Evolutionary conservation across 352 stramenopile species (phyloP), one percentile per base, ranked within the genome.

Genomic region (Phytophthora palmivora): DNA sequence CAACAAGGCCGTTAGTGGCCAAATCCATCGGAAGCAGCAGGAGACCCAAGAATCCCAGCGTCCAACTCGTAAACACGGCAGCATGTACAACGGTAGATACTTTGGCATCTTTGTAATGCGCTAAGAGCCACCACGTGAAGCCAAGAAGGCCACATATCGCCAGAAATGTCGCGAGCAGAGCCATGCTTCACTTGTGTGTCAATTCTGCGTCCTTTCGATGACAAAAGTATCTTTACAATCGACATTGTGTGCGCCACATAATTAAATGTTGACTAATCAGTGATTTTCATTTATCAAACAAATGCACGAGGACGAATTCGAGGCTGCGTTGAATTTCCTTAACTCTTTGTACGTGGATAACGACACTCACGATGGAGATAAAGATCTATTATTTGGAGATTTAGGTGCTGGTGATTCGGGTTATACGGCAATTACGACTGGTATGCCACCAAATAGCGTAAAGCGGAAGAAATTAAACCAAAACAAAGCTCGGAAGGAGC

Each of bases 1-100:
- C 12, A 19, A 22, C 41, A 8, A 84, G 48, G 8, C 72, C 63
- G 14, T 87, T 82, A 4, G 57, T 63, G 6, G 71, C 70, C 24
- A 92, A 63, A 56, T 92, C 82, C 60, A 89, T 77, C 0, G 82
- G 82, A 6, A 92, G 70, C 16, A 92, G 56, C 54, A 92, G 22
- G 7, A 92, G 41, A 0, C 72, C 76, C n/a, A 87, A 39, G 49
- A 92, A 88, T 11, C 82, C 83, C 32, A 89, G 55, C 14, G 59
- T 47, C 83, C 83, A 92, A 66, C 67, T 87, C 24, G 70, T 30
- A 53, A 88, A 90, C 22, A 90, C 78, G 0, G 75, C 79, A 11
- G 18, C 54, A 16, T 83, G 69, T 4, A 82, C 77, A 6, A 71
- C 8, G 0, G 47, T 22, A 10, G 70, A 57, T 36, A 88, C 76